Evolutionary conservation across 1,139 yeast genomes (phyloP).

Genomic region (Suhomyces bokatorum): DNA sequence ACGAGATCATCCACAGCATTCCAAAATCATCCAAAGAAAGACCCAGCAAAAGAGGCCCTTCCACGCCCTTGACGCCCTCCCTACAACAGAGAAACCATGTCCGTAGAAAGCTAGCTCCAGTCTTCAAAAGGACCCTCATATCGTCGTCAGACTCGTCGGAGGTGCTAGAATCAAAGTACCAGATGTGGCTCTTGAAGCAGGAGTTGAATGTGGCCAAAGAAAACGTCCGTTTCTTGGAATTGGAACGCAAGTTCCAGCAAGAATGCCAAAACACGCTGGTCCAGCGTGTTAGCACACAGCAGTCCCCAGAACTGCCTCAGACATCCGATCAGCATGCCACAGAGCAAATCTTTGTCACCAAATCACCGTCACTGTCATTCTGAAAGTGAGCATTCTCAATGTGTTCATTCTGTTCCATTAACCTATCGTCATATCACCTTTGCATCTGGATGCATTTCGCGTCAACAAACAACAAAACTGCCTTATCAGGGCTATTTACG

Average conservation of each 20-base stretch:
- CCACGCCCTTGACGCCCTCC: conserved; percentile 26
- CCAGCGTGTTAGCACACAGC: too few species aligned
- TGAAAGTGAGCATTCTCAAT: too few species aligned
- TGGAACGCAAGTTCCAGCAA: conserved; percentile 19
- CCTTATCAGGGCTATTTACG: too few species aligned
- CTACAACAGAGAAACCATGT: conserved; percentile 16
- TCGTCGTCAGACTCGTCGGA: conserved; percentile 13
- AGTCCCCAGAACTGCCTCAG: too few species aligned
- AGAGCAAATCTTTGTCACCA: too few species aligned
- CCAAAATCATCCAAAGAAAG: conserved; percentile 7
- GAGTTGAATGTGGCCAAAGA: conserved; percentile 18
- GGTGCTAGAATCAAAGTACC: conserved; percentile 20
- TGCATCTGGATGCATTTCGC: conserved; percentile 1
- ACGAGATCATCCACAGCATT: background rate
- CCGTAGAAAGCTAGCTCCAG: conserved; percentile 17
- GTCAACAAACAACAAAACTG: background rate
- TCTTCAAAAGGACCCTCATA: background rate
- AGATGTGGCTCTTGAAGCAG: conserved; percentile 22
- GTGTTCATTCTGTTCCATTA: background rate
- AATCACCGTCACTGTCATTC: background rate
- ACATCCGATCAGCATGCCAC: too few species aligned
- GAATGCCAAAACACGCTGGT: background rate
- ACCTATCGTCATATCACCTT: background rate
- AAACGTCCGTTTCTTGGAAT: conserved; percentile 20
- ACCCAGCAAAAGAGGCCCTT: conserved; percentile 23